These are phyloP conservation scores for Spergularia bocconei DNA, from an alignment of 148 eudicot species.

Conservation along the genomic window DNA sequence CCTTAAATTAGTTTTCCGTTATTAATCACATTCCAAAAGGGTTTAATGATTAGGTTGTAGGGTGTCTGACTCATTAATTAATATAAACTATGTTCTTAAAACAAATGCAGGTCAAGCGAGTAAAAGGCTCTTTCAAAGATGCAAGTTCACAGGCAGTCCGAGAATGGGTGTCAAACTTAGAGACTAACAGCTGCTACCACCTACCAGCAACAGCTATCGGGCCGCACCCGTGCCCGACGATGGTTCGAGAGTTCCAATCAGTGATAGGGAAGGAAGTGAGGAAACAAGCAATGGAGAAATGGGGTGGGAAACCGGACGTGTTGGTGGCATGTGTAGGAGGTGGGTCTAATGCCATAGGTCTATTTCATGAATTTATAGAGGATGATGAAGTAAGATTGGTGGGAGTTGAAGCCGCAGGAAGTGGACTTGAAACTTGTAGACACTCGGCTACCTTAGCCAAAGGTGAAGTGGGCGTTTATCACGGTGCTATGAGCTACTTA, in stretches of 20 bases:
- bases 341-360: slow-evolving; percentile 83
- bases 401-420: slow-evolving; percentile 74
- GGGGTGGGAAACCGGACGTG: slow-evolving; percentile 82
- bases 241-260: slow-evolving; percentile 82
- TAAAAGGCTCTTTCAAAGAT: slow-evolving; percentile 55
- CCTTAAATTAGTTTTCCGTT: too few relatives aligned
- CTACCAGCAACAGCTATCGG: slow-evolving; percentile 38
- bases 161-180: slow-evolving; percentile 37
- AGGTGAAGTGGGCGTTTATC: slow-evolving; percentile 69
- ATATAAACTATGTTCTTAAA: too few relatives aligned
- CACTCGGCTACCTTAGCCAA: slow-evolving; percentile 65
- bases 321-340: slow-evolving; percentile 83
- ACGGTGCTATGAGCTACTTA: slow-evolving; percentile 75
- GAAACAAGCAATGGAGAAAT: slow-evolving; percentile 68
- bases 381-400: slow-evolving; percentile 61
- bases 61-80: too few relatives aligned
- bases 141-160: slow-evolving; percentile 59
- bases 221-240: slow-evolving; percentile 84
- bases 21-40: too few relatives aligned
- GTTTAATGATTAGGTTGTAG: too few relatives aligned
- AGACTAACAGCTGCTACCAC: slow-evolving; percentile 29
- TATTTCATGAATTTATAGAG: slow-evolving; percentile 66
- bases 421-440: slow-evolving; percentile 53
- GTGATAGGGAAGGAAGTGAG: slow-evolving; percentile 84
- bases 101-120: slow-evolving; percentile 26